A percentile compares a stretch with the other conserved stretches of the same genome.
Evolutionary conservation across 164 flowering plant genomes (phyloP).

Genomic region (Dillenia turbinata): DNA sequence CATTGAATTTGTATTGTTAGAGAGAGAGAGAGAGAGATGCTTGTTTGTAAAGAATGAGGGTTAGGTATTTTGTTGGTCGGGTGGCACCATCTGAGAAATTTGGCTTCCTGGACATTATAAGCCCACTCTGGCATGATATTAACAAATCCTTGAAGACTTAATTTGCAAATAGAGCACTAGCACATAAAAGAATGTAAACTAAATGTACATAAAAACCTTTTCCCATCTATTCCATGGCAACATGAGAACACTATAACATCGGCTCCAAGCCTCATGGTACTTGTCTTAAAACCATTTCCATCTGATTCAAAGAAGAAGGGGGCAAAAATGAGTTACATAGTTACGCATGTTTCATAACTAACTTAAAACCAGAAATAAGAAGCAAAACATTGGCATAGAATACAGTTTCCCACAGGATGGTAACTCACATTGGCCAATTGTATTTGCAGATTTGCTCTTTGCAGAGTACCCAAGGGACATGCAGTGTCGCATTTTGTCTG

Average conservation of each 20-base stretch:
- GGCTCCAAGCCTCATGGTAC: constrained; percentile 98
- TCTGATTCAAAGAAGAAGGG: constrained; percentile 39
- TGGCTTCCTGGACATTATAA: too few species aligned
- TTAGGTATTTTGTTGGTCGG: too few species aligned
- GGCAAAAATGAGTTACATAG: neutral
- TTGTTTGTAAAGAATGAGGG: too few species aligned
- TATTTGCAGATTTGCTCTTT: constrained; percentile 83
- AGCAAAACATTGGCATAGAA: neutral
- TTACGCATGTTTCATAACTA: neutral
- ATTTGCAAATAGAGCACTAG: too few species aligned
- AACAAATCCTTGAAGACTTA: too few species aligned
- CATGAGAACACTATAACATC: constrained; percentile 98
- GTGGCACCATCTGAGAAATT: too few species aligned
- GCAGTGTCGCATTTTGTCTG: constrained; percentile 90
- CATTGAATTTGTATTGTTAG: too few species aligned
- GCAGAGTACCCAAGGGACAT: constrained; percentile 95
- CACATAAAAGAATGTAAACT: too few species aligned
- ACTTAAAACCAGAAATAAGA: neutral
- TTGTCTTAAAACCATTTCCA: constrained; percentile 98
- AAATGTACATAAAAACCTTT: constrained; percentile 54
- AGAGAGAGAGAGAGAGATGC: too few species aligned
- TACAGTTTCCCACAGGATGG: neutral
- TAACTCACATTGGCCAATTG: constrained; percentile 89
- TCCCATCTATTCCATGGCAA: constrained; percentile 57
- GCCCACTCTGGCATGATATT: too few species aligned